Conservation (phyloP, 805 yeast species). For the Starmerella potacharoeniae region DNA sequence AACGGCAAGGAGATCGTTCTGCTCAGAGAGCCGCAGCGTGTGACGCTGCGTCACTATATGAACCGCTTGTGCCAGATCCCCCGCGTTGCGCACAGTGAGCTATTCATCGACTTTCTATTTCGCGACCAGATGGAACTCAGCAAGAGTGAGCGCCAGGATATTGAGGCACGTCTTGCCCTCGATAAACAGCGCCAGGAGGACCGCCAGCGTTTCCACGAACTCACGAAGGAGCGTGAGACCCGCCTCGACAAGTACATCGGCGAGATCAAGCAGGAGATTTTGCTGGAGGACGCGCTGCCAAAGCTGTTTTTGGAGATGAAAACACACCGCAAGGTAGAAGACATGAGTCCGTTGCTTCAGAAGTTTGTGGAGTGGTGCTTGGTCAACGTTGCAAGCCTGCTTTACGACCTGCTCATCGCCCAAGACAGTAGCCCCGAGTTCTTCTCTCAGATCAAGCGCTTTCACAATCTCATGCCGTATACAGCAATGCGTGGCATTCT, state of each 20-base stretch:
- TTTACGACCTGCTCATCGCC: constrained; percentile 70
- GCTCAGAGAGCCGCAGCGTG: constrained; percentile 64
- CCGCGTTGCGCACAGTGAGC: constrained; percentile 43
- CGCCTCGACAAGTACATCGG: constrained; percentile 47
- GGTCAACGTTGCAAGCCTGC: constrained; percentile 70
- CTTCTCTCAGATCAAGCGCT: constrained; percentile 53
- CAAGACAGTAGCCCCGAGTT: constrained; percentile 71
- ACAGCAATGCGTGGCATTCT: constrained; percentile 62
- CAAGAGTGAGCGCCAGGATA: constrained; percentile 42
- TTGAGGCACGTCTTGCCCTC: constrained; percentile 43
- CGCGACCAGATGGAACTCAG: constrained; percentile 34
- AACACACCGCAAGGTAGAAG: constrained; percentile 37
- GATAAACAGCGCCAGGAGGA: constrained; percentile 52
- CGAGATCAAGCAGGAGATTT: constrained; percentile 44
- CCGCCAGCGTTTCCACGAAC: constrained; percentile 61
- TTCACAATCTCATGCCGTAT: constrained; percentile 77
- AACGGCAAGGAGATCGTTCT: constrained; percentile 27
- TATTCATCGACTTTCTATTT: constrained; percentile 44
- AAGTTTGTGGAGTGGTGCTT: constrained; percentile 73
- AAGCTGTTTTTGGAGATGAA: constrained; percentile 59
- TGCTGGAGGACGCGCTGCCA: constrained; percentile 45
- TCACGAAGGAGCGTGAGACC: constrained; percentile 48
- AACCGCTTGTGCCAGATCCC: constrained; percentile 41
- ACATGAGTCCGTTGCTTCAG: constrained; percentile 54
- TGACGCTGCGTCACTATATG: constrained; percentile 67